Conservation (phyloP, 257 asterid species). For the Haberlea rhodopensis region DNA sequence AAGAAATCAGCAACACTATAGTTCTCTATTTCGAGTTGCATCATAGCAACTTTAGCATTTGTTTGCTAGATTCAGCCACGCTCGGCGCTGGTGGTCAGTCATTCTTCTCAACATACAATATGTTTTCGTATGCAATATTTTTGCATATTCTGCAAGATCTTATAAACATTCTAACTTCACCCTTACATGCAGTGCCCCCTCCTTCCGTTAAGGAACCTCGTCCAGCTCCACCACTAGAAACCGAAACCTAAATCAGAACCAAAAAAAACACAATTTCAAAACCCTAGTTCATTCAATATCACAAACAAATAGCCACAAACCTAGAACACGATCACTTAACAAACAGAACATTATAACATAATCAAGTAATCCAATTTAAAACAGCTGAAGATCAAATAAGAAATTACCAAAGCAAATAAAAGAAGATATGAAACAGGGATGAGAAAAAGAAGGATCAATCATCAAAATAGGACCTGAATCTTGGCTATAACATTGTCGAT, state of each 20-base stretch:
- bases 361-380: background rate
- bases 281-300: constrained; percentile 25
- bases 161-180: background rate
- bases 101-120: background rate
- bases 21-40: background rate
- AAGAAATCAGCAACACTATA: background rate
- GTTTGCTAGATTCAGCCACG: background rate
- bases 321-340: background rate
- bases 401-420: background rate
- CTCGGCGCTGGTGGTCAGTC: background rate
- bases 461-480: constrained; percentile 58
- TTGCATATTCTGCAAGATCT: background rate
- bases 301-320: no score
- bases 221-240: background rate
- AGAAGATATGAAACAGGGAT: background rate
- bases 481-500: constrained; percentile 76
- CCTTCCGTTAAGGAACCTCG: background rate
- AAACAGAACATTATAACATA: background rate
- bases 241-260: background rate
- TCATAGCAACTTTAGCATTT: background rate
- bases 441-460: background rate
- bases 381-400: background rate
- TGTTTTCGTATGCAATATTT: background rate
- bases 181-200: background rate
- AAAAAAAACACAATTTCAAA: background rate